Base-by-base conservation (phyloP, 805 yeast species). In the Ogataea naganishii region DNA sequence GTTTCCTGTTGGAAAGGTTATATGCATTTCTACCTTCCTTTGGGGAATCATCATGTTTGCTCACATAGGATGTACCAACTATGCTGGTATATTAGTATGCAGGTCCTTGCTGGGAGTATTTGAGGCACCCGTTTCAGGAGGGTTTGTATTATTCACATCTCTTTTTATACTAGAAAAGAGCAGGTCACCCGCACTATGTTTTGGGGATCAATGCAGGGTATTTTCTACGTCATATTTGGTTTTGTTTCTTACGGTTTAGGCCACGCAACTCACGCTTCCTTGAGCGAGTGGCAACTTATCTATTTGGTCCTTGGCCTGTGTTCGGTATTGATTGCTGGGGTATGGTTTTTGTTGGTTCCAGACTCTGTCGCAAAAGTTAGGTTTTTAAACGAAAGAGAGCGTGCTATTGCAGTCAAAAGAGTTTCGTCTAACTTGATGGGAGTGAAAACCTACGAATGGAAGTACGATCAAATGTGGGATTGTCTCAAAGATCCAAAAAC, bases 361-460 rank as follows among this genome's bases (percentile, higher is more conserved):
- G 73, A 69, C 38, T 50, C 57, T 20, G 80, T 81, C 18, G 48
- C 51, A 50, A 26, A n/a, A 9, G 63, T 63, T 8, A 52, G 60
- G 56, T 58, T 56, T 32, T 45, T 59, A 36, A 46, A 39, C 22
- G 54, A 49, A 7, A 42, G 42, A 16, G 64, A 58, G 27, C 56
- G 40, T 21, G 24, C 33, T 7, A 49, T 54, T 14, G 56, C 57
- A 9, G 60, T 56, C 10, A 47, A 51, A 22, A 18, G 51, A 16
- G 23, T 25, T 12, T 9, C 22, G 14, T 25, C 16, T 10, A 26
- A 30, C 30, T 23, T 33, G 23, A 35, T 36, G 27, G 44, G 44
- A 30, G 41, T 37, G 18, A 36, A 27, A 21, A 32, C 25, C 22
- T 23, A 23, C 10, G 33, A 31, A 16, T 26, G 46, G 49, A 36